Evolutionary conservation across 2,329 filamentous ascomycete genomes (phyloP).

Genomic region (Clathrospora elynae): DNA sequence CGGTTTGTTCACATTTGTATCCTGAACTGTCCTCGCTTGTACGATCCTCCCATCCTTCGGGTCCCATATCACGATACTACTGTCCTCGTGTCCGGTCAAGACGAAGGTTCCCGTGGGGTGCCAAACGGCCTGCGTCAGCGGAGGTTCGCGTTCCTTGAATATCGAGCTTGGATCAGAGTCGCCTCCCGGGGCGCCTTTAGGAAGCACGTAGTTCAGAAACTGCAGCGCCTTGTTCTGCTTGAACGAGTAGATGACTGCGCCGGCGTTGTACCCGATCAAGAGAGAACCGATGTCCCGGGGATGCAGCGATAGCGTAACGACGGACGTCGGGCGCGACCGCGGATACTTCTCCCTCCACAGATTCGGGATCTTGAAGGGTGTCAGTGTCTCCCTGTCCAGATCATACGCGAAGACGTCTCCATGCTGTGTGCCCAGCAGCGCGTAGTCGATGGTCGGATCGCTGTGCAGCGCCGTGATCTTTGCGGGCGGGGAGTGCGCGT

Average conservation of each 20-base stretch:
- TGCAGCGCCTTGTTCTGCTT: slow-evolving; percentile 82
- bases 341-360: slow-evolving; percentile 80
- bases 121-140: slow-evolving; percentile 83
- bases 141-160: slow-evolving; percentile 69
- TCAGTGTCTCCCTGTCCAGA: slow-evolving; percentile 77
- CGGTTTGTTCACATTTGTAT: slow-evolving; percentile 74
- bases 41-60: slow-evolving; percentile 83
- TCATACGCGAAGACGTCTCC: slow-evolving; percentile 94
- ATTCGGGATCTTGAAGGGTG: slow-evolving; percentile 82
- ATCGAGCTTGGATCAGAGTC: slow-evolving; percentile 67
- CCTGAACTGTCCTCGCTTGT: slow-evolving; percentile 78
- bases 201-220: slow-evolving; percentile 83
- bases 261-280: slow-evolving; percentile 86
- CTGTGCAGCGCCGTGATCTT: slow-evolving; percentile 74
- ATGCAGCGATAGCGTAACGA: slow-evolving; percentile 83
- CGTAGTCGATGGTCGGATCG: slow-evolving; percentile 93
- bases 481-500: slow-evolving; percentile 76
- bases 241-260: slow-evolving; percentile 89
- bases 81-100: slow-evolving; percentile 85
- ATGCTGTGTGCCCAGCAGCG: slow-evolving; percentile 78
- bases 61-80: slow-evolving; percentile 93
- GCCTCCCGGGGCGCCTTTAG: slow-evolving; percentile 80
- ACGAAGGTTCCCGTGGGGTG: slow-evolving; percentile 93
- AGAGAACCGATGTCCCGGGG: slow-evolving; percentile 91
- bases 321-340: slow-evolving; percentile 64